These are phyloP conservation scores for Torulaspora pretoriensis DNA, from an alignment of 1,139 yeast species.

Conservation along the genomic window DNA sequence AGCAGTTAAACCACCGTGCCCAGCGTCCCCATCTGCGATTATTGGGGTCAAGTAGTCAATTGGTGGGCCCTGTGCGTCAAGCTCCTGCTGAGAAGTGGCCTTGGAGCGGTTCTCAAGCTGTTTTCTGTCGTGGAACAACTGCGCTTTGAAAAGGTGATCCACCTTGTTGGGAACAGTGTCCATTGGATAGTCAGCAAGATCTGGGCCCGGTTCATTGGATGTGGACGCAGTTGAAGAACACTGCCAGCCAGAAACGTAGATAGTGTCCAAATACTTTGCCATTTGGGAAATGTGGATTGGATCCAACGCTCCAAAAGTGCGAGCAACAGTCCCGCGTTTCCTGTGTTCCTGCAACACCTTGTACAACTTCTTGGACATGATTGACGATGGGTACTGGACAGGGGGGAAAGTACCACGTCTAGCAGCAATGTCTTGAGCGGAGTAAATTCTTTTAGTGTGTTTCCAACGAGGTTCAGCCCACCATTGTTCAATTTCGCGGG, in stretches of 20 bases:
- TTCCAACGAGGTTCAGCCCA: slow-evolving; percentile 92
- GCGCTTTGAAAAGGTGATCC: slow-evolving; percentile 95
- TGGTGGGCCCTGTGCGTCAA: slow-evolving; percentile 43
- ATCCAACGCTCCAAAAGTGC: slow-evolving; percentile 94
- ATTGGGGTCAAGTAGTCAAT: slow-evolving; percentile 90
- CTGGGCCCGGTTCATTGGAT: slow-evolving; percentile 96
- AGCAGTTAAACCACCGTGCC: slow-evolving; percentile 98
- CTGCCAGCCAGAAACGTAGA: slow-evolving; percentile 98
- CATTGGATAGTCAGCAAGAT: slow-evolving; percentile 96
- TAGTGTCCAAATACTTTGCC: slow-evolving; percentile 90
- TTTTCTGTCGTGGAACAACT: slow-evolving; percentile 94
- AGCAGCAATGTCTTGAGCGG: slow-evolving; percentile 83
- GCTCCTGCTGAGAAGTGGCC: slow-evolving; percentile 45
- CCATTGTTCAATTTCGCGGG: slow-evolving; percentile 75
- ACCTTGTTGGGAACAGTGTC: slow-evolving; percentile 99
- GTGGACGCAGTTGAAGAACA: slow-evolving; percentile 97
- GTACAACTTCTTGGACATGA: slow-evolving; percentile 80
- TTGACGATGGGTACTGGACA: slow-evolving; percentile 68
- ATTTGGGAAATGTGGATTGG: slow-evolving; percentile 95
- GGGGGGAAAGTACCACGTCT: slow-evolving; percentile 74
- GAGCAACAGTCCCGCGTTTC: slow-evolving; percentile 68
- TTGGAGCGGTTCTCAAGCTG: slow-evolving; percentile 88
- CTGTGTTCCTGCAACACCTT: slow-evolving; percentile 67
- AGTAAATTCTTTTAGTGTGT: slow-evolving; percentile 81
- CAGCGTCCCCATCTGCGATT: slow-evolving; percentile 97